phyloP scores from a whole-genome alignment of 1,284 basidiomycete genomes.

The Gastroboletus turbinatus region DNA sequence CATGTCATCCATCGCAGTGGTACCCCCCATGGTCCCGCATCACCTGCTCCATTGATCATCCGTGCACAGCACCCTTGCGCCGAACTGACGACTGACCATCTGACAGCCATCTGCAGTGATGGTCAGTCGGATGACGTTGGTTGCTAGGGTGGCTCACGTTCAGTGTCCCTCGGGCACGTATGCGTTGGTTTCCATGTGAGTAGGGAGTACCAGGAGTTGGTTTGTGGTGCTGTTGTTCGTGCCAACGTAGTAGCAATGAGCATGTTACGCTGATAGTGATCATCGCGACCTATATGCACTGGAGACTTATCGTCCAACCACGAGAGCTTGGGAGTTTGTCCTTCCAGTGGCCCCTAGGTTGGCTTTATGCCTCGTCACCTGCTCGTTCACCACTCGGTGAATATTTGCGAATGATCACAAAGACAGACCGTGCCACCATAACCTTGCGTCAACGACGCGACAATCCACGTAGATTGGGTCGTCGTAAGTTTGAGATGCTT shows the following conservation, averaged over 20 bases:
- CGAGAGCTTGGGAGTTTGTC: neutral
- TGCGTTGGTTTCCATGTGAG: neutral
- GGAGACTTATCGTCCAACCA: too few relatives aligned
- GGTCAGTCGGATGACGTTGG: slow-evolving; percentile 7
- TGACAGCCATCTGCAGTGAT: neutral
- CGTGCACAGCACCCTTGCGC: slow-evolving; percentile 11
- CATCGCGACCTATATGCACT: neutral
- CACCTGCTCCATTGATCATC: neutral
- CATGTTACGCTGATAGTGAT: neutral
- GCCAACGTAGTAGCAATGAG: neutral
- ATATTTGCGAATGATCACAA: neutral
- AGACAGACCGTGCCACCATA: neutral
- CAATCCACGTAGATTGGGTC: neutral
- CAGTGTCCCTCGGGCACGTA: neutral
- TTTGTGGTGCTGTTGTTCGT: neutral
- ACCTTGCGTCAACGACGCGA: neutral
- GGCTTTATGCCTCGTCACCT: neutral
- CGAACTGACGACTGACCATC: slow-evolving; percentile 8
- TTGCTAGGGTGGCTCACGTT: slow-evolving; percentile 11
- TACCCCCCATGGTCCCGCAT: neutral
- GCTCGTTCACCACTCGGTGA: neutral
- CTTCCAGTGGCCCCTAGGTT: too few relatives aligned
- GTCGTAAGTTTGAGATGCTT: neutral
- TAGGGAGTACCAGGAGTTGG: neutral
- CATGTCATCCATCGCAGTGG: neutral